Conservation (phyloP, 106 monocot genomes). For the Allium fistulosum region DNA sequence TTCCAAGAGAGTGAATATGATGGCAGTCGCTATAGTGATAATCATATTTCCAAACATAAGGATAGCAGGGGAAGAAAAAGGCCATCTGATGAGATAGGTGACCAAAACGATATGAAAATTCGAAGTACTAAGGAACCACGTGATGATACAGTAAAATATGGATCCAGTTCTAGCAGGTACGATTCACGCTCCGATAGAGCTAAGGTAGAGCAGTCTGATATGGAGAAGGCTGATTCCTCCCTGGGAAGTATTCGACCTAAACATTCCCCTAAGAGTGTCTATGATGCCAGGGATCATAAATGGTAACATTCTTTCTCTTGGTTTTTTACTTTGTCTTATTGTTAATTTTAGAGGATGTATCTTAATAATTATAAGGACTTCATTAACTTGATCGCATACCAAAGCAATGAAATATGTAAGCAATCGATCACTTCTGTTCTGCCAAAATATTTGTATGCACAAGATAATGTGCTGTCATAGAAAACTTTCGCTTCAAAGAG, state of each 20-base stretch:
- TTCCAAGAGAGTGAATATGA: constrained; percentile 46
- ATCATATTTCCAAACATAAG: constrained; percentile 22
- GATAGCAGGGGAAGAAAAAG: constrained; percentile 54
- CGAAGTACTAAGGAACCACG: constrained; percentile 30
- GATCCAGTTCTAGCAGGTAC: constrained; percentile 12
- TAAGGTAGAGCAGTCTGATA: constrained; percentile 12
- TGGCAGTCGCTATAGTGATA: constrained; percentile 37
- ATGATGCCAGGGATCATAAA: constrained; percentile 38
- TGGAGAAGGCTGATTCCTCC: constrained; percentile 31
- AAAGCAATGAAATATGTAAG: no score
- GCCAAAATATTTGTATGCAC: no score
- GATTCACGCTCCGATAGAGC: constrained; percentile 18
- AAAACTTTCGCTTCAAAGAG: no score
- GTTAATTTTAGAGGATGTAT: no score
- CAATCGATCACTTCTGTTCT: no score
- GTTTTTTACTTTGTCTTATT: background rate
- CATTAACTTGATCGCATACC: no score
- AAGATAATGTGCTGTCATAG: no score
- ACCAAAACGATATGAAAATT: constrained; percentile 32
- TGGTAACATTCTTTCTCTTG: constrained; percentile 19
- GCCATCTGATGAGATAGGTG: constrained; percentile 58
- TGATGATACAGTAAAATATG: constrained; percentile 28
- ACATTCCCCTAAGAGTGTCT: constrained; percentile 31
- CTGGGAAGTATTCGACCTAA: constrained; percentile 22
- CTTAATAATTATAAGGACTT: no score